Evolutionary conservation across 495 filamentous ascomycete species (phyloP), one percentile per base, ranked within the genome.

Genomic region (Evernia prunastri): DNA sequence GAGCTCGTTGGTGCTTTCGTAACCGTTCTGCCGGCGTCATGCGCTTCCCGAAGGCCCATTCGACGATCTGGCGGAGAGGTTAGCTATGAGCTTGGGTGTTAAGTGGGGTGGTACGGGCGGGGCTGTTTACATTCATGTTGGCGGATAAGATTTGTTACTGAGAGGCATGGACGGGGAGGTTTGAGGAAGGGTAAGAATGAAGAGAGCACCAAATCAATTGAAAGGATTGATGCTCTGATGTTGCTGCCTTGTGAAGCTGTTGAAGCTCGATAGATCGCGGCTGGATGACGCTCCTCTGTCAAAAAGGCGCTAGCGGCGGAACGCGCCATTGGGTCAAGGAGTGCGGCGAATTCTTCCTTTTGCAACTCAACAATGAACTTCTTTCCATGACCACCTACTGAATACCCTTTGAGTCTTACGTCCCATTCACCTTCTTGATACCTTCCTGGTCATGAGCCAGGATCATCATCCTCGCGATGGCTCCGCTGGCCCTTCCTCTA

Each of bases 21-120:
- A 97, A 82, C 70, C 94, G 89, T 81, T 97, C 92, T 18, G 90
- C 90, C 11, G 94, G 93, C 74, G 93, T 97, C 85, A 97, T 95
- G 75, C 93, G 92, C 82, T 95, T 96, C 67, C 93, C 93, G 75
- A 97, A 97, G 37, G 94, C 94, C 93, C 93, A 97, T 85, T 97
- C 93, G 60, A 97, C 80, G 78, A 97, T 87, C 91, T 96, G 67
- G 37, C 59, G 25, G 56, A 36, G 47, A 29, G 54, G 54, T 63
- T 57, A 71, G 67, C 59, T 63, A 66, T 58, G 27, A 78, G 47
- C 42, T 20, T 51, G n/a, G 37, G 13, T 18, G 7, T 9, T 3
- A 72, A 69, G 61, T 40, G 58, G 51, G 60, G 54, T 27, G n/a
- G 45, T 40, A 56, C 17, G 18, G 53, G 49, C 31, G 27, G 25